Base-by-base conservation (phyloP, 768 basidiomycete genomes). In the Mycena amicta region DNA sequence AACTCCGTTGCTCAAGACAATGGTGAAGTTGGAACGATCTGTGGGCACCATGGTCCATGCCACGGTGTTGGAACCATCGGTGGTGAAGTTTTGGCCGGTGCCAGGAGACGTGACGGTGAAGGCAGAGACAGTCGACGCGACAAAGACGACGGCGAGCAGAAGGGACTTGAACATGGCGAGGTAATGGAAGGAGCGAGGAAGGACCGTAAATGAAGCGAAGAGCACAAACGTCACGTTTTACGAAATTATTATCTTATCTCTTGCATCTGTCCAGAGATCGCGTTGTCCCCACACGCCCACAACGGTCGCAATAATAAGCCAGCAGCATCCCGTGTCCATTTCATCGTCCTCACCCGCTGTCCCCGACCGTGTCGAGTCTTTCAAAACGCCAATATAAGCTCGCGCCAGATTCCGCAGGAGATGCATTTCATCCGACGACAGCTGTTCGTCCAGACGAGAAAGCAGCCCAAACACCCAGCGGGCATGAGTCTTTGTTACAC, bases 401-500 rank as follows among this genome's bases (percentile, higher is more conserved):
- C 90, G 85, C 3, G 86, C 88, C 37, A 94, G 82, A 60, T 80
- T 87, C 13, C 92, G 89, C 55, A 94, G 71, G n/a, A 85, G 75
- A 67, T 81, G 86, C 76, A 87, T 88, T 62, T 93, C 91, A 59
- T 93, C 89, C 22, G 88, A 84, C 46, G 87, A 83, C 31, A 92
- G 72, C 40, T 82, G 76, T 37, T 86, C 84, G 51, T 92, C 90
- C 15, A 92, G 73, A 43, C 85, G 83, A 27, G 86, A 76, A 23
- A 95, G 78, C 41, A 93, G 78, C 18, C 80, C 79, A 70, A 93
- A 90, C 41, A 94, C 86, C 92, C 92, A 94, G 29, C 81, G 82
- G 18, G 84, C 83, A 66, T 93, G 89, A 31, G 76, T 72, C 63
- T 82, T 80, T 13, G 81, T 81, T 20, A 83, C 79, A 31, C 71